Evolutionary conservation across 352 stramenopile genomes (phyloP), one percentile per base, ranked within the genome.

Genomic region (Pythium aristosporum): DNA sequence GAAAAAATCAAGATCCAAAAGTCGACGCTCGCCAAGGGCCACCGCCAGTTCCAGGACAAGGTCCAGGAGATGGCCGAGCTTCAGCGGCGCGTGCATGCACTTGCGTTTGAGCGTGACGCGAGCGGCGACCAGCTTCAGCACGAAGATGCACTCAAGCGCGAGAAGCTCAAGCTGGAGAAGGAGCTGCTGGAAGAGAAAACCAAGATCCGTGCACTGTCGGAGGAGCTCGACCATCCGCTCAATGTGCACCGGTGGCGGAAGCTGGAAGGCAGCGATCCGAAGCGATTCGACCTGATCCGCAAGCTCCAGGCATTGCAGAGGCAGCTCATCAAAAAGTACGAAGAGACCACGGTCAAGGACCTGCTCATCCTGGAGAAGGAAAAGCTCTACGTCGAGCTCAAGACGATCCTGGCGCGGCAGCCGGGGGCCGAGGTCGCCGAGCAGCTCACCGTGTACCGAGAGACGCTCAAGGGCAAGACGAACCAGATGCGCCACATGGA

Each of bases 1-100:
- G 89, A 97, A 58, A 97, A 97, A 56, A 94, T 97, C 49, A 96
- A 97, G 57, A 88, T 97, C 20, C 88, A 97, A 47, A 83, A 91
- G 57, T 92, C 86, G n/a, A 90, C 76, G 12, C 67, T 97, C 18
- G 67, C 71, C 42, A 94, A 96, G 48, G 91, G 89, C 6, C 80
- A 95, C 48, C 53, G 74, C 7, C 75, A 90, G 61, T 97, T 82
- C 65, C 70, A 91, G 28, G 85, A 93, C 48, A 55, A 55, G 16
- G 5, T 18, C 13, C 71, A 80, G 13, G 84, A 92, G 39, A 72
- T 92, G 13, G 43, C 54, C 4, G 64, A 77, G 11, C 57, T 96
- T 15, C 72, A 89, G 43, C 73, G 66, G 41, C 39, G 39, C 39
- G 39, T 46, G 5, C 39, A 46, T 13, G 39, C 39, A 20, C 39